phyloP scores from a whole-genome alignment of 179 eudicot species.

The Gypsophila paniculata region DNA sequence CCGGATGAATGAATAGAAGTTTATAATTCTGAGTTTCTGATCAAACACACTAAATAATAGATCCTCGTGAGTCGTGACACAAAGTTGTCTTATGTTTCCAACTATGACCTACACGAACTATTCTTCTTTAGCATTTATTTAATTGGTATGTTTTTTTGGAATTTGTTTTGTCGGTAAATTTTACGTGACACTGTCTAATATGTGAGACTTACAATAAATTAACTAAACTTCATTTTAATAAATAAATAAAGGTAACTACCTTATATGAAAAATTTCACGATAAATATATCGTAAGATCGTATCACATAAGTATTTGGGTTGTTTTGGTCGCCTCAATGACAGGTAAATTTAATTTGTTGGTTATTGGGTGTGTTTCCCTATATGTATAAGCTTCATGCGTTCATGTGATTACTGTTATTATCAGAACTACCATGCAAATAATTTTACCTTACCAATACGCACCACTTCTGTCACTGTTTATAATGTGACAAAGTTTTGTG shows the following conservation, averaged over 20 bases:
- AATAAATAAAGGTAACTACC: no score
- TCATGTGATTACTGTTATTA: slow-evolving; percentile 25
- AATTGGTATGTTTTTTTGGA: not conserved
- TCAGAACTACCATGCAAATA: slow-evolving; percentile 17
- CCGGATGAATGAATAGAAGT: no score
- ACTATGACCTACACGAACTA: not conserved
- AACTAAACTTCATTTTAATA: no score
- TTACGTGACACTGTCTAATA: no score
- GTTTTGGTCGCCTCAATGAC: slow-evolving; percentile 8
- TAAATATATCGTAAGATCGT: no score
- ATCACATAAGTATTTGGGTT: no score
- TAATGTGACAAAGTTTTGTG: slow-evolving; percentile 18
- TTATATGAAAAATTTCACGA: no score
- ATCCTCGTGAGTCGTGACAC: slow-evolving; percentile 17
- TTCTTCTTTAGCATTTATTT: slow-evolving; percentile 9
- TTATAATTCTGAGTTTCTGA: slow-evolving; percentile 9
- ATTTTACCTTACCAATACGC: slow-evolving; percentile 10
- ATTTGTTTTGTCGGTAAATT: no score
- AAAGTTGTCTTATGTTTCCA: not conserved
- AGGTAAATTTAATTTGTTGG: slow-evolving; percentile 5
- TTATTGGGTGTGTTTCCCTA: slow-evolving; percentile 12
- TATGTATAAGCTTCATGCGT: slow-evolving; percentile 21
- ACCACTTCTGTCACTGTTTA: slow-evolving; percentile 1
- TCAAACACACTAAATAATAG: not conserved
- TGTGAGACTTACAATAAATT: no score